These are phyloP conservation scores for Fusarium nanum DNA, from an alignment of 2,329 filamentous ascomycete species.

Conservation along the genomic window DNA sequence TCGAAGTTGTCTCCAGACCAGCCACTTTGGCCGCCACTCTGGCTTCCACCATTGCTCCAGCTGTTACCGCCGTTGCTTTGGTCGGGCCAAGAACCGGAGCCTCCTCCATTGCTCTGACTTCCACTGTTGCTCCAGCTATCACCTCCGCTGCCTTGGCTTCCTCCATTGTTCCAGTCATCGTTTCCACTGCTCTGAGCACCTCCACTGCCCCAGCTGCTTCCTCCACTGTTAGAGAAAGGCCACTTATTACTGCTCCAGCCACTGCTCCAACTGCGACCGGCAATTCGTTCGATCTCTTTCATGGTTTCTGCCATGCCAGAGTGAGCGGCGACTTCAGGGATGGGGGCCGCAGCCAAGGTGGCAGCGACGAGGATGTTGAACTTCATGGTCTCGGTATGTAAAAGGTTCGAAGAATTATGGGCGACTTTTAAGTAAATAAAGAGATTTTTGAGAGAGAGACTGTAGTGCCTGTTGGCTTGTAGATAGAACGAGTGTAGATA, in stretches of 20 bases:
- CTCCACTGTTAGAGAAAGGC: not conserved
- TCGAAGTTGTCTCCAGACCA: conserved; percentile 34
- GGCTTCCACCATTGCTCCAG: not conserved
- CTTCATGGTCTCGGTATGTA: conserved; percentile 42
- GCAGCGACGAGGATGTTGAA: conserved; percentile 36
- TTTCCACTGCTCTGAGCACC: not conserved
- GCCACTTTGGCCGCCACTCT: conserved; percentile 1
- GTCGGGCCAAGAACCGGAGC: not conserved
- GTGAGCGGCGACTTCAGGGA: conserved; percentile 33
- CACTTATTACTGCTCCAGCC: conserved; percentile 19
- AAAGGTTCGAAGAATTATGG: not conserved
- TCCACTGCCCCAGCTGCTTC: not conserved
- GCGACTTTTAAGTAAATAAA: conserved; percentile 7
- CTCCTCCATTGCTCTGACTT: not conserved
- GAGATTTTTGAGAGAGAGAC: not conserved
- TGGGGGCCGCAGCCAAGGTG: conserved; percentile 37
- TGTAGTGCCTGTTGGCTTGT: conserved; percentile 3
- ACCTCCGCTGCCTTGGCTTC: not conserved
- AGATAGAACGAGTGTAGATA: conserved; percentile 14
- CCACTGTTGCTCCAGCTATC: not conserved
- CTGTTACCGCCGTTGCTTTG: not conserved
- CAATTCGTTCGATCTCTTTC: conserved; percentile 36
- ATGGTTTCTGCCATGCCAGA: conserved; percentile 43
- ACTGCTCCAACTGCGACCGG: conserved; percentile 32
- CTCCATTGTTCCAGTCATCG: not conserved